Evolutionary conservation across 805 yeast species (phyloP), one percentile per base, ranked within the genome.

Genomic region (Metschnikowia picachoensis): DNA sequence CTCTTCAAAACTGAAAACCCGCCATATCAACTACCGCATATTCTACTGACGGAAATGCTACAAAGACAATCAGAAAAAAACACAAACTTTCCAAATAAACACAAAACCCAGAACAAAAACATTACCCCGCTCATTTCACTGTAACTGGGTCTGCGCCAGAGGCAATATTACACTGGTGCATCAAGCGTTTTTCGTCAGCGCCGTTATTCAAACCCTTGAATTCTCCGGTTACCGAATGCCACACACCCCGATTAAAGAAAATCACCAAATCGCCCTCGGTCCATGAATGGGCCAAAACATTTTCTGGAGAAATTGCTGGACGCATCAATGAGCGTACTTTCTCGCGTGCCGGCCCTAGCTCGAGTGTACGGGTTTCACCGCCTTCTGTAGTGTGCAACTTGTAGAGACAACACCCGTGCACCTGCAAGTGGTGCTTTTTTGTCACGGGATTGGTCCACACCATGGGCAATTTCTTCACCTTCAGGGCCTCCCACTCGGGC

Each of bases 101-200:
- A 20, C 25, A 37, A 27, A 14, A 14, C 29, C 11, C 5, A 7
- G 12, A 35, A 15, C 20, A 11, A 7, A 28, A 35, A 12, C 15
- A 30, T 30, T 6, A 30, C 32, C n/a, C 12, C 37, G 14, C 34
- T 32, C 35, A 42, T 28, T 20, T 20, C 32, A 47, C 47, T 14
- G 52, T 50, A 15, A 51, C 32, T 3, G 96, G 95, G 60, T 85
- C 92, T 13, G 60, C 53, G 8, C 89, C 91, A 60, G 88, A 79
- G 16, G 96, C 95, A 62, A 89, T 86, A 68, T 89, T 89, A 69
- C 96, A 89, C 70, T 89, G 96, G 62, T 89, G 96, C 95, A 89
- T 88, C 60, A 89, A 73, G 65, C 96, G 79, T 58, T 79, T 80
- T 61, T 88, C 94, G 39, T 85, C 87, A 15, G 77, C 76, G 15